These are phyloP conservation scores for Polytrichum formosum DNA, from an alignment of 225 moss, liverwort and hornwort genomes.

Conservation along the genomic window DNA sequence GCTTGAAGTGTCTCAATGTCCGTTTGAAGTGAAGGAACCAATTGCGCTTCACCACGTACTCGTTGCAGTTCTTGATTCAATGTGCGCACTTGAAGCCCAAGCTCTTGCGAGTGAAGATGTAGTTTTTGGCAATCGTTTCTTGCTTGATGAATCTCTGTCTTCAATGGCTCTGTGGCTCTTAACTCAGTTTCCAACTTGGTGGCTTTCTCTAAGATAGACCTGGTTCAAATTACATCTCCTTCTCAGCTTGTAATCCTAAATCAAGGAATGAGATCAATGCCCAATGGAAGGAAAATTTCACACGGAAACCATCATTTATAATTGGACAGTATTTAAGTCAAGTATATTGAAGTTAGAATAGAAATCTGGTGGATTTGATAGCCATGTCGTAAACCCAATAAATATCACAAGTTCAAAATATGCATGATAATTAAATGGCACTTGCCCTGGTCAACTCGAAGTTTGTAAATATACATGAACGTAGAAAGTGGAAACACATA, in stretches of 20 bases:
- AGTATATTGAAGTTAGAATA: no score
- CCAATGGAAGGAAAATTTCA: no score
- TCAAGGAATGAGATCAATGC: no score
- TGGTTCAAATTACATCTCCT: conserved; percentile 22
- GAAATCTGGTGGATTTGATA: no score
- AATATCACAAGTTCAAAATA: no score
- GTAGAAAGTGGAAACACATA: no score
- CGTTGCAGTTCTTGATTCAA: conserved; percentile 67
- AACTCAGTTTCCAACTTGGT: conserved; percentile 76
- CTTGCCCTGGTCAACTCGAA: no score
- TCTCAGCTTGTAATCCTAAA: conserved; percentile 17
- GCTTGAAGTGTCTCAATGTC: conserved; percentile 74
- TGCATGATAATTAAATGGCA: no score
- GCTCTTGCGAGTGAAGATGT: conserved; percentile 68
- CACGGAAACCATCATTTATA: no score
- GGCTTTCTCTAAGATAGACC: conserved; percentile 70
- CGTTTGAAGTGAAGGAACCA: conserved; percentile 61
- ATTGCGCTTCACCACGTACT: conserved; percentile 55
- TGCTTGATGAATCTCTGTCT: conserved; percentile 70
- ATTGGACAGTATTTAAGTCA: no score
- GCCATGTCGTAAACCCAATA: no score
- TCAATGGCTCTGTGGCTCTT: conserved; percentile 64
- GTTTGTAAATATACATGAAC: no score
- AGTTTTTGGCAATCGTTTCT: conserved; percentile 74
- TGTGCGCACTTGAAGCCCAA: conserved; percentile 69